Evolutionary conservation across 2,329 filamentous ascomycete genomes (phyloP).

Genomic region (Gaeumannomyces tritici): DNA sequence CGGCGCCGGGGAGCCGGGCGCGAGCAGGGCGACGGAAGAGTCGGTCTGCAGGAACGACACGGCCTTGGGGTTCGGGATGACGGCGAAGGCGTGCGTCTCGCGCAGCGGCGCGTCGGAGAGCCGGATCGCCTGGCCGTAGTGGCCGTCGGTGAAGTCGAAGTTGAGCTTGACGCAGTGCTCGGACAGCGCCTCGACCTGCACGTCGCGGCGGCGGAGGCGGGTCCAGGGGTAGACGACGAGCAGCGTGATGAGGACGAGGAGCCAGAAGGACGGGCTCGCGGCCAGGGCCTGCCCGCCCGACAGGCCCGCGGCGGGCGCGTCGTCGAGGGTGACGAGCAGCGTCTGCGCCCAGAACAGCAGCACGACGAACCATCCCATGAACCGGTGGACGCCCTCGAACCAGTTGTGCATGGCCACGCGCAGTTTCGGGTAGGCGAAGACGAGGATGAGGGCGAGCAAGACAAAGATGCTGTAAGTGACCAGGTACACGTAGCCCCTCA

Average conservation of each 20-base stretch:
- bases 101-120: conserved; percentile 52
- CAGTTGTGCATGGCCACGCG: conserved; percentile 20
- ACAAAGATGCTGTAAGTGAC: conserved; percentile 17
- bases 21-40: background rate
- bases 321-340: conserved; percentile 41
- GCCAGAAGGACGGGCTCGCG: conserved; percentile 49
- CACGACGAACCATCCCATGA: conserved; percentile 21
- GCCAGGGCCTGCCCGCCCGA: conserved; percentile 26
- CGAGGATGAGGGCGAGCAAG: conserved; percentile 17
- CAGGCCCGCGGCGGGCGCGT: conserved; percentile 19
- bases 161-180: conserved; percentile 62
- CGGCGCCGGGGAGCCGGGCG: no score
- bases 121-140: conserved; percentile 46
- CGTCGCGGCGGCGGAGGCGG: conserved; percentile 56
- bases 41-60: background rate
- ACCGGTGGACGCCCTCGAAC: conserved; percentile 25
- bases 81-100: conserved; percentile 71
- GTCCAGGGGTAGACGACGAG: conserved; percentile 66
- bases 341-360: conserved; percentile 55
- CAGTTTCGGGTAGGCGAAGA: conserved; percentile 18
- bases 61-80: conserved; percentile 48
- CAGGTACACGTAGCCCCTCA: conserved; percentile 16
- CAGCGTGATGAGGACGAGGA: conserved; percentile 52
- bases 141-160: conserved; percentile 53
- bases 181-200: conserved; percentile 59